These are phyloP conservation scores for Malus hybrid DNA, from an alignment of 331 rosid species.

Conservation along the genomic window DNA sequence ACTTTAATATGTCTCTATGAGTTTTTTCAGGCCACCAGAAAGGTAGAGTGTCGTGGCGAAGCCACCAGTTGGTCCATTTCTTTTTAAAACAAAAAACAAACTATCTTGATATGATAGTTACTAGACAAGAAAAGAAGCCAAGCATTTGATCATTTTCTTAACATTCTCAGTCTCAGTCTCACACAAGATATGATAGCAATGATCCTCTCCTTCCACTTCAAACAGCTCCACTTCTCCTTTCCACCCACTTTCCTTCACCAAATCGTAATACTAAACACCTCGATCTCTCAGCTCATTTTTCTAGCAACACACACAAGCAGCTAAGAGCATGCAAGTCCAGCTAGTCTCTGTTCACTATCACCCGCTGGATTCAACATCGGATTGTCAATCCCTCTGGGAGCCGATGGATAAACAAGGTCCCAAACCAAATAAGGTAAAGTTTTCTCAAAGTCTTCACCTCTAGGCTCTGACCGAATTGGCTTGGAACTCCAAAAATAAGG, in stretches of 20 bases:
- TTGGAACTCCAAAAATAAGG: slow-evolving; percentile 41
- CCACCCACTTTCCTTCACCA: slow-evolving; percentile 25
- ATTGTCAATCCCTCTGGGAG: slow-evolving; percentile 35
- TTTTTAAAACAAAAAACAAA: not conserved
- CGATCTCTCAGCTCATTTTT: slow-evolving; percentile 34
- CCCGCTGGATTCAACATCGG: slow-evolving; percentile 26
- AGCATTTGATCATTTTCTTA: slow-evolving; percentile 18
- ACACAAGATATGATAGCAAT: slow-evolving; percentile 35
- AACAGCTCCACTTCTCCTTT: slow-evolving; percentile 39
- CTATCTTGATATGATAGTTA: not conserved
- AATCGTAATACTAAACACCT: slow-evolving; percentile 19
- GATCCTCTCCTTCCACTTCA: slow-evolving; percentile 41
- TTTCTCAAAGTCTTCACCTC: not conserved
- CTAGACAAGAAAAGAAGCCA: slow-evolving; percentile 39
- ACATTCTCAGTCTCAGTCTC: slow-evolving; percentile 22
- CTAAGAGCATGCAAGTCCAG: not conserved
- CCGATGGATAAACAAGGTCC: slow-evolving; percentile 27
- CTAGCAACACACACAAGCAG: slow-evolving; percentile 29
- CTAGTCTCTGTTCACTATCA: slow-evolving; percentile 26
- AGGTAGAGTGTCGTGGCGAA: too few relatives aligned
- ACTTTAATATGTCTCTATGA: too few relatives aligned
- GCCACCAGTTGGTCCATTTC: too few relatives aligned
- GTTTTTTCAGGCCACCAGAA: too few relatives aligned
- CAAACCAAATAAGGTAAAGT: not conserved
- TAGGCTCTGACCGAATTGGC: too few relatives aligned